A percentile compares a stretch with the other conserved stretches of the same genome.
Evolutionary conservation across 257 asterid genomes (phyloP).

Genomic region (Prunella vulgaris): DNA sequence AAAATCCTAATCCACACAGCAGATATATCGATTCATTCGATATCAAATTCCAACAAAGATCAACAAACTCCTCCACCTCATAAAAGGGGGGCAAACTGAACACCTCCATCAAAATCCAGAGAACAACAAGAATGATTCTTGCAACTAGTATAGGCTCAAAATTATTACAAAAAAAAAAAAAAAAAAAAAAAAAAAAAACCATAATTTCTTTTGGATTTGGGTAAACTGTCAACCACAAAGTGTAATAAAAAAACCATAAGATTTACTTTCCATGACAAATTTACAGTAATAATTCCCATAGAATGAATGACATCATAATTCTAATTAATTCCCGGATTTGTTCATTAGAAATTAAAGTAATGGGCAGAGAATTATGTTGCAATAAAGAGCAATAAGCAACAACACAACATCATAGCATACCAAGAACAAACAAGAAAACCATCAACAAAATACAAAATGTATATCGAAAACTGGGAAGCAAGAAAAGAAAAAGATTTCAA

Average conservation of each 20-base stretch:
- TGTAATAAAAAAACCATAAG: neutral
- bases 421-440: no score
- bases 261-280: neutral
- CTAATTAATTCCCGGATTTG: neutral
- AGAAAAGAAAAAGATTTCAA: slow-evolving; percentile 1
- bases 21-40: neutral
- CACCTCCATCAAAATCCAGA: no score
- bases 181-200: no score
- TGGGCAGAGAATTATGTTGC: neutral
- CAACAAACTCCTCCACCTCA: neutral
- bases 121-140: neutral
- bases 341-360: slow-evolving; percentile 11
- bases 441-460: no score
- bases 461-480: slow-evolving; percentile 2
- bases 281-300: slow-evolving; percentile 8
- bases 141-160: neutral
- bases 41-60: neutral
- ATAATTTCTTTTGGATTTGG: neutral
- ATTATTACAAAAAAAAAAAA: neutral
- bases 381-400: neutral
- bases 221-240: neutral
- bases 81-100: neutral
- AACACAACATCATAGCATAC: neutral
- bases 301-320: neutral
- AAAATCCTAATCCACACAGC: neutral